Base-by-base conservation (phyloP, 306 rosid genomes). In the Pyrus communis region DNA sequence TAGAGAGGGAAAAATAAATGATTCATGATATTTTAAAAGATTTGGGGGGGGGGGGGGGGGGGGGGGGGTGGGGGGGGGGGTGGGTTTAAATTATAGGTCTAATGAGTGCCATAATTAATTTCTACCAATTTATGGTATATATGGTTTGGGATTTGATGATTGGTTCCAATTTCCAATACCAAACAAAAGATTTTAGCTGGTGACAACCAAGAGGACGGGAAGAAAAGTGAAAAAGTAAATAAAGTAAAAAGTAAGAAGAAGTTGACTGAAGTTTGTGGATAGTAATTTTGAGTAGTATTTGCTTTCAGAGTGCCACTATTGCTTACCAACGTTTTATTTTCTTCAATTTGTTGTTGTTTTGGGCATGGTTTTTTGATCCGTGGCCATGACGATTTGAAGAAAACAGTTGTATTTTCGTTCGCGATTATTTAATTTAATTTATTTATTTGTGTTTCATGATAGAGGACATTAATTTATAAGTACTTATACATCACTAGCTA, bases 81-180 rank as follows among this genome's bases (percentile, higher is more conserved):
- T 0, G 25, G 0, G 84, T 77, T 73, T 67, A 85, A 15, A 49
- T 49, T 58, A 85, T 80, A 81, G 89, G 87, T 45, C 75, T 87
- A 81, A 76, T 84, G 81, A 83, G 87, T 67, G 81, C 75, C 63
- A 7, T 81, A 69, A 25, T 60, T 22, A 57, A n/a, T 61, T 83
- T 74, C n/a, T 79, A 86, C 88, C 87, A 80, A 77, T 68, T 79
- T 63, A 76, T 79, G 89, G 87, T 82, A 45, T 61, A 61, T 61
- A 82, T 87, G 84, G 85, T 78, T 80, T 89, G 88, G 80, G 67
- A 64, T 82, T 88, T 85, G 86, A 84, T 81, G 87, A 87, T 85
- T 83, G 91, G 70, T 84, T 90, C 73, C 86, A 84, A 81, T 89
- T 89, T 82, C 85, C 82, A 77, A 82, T 54, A 81, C 89, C 85